Evolutionary conservation across 208 protist species (phyloP), one percentile per base, ranked within the genome.

Genomic region (Zelonia costaricensis): DNA sequence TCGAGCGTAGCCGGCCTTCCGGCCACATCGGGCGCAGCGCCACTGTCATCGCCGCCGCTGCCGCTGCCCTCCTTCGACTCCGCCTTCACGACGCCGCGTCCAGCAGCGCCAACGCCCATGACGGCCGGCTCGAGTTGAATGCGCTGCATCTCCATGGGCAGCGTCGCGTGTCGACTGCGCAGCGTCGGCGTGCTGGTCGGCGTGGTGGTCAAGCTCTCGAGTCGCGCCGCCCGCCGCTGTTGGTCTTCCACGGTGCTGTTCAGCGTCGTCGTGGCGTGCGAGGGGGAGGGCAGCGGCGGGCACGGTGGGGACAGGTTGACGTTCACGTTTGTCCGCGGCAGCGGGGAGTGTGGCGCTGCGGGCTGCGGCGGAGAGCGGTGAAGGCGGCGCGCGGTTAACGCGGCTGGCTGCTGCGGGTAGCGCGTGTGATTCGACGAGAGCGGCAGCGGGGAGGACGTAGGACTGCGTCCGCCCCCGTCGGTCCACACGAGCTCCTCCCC

Each of bases 171-270:
- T 36, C 65, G 65, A 20, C 56, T 59, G 28, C 65, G 65, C 65
- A 71, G 56, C 15, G 55, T 57, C 10, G 65, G 65, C 23, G 65
- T 71, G 33, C 48, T 59, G 5, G 47, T 64, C 3, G 65, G 56
- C 18, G 65, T 71, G 9, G 56, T 31, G 1, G 56, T 71, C 16
- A 71, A 20, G 10, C 65, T 71, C 18, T 71, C 65, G 1, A 71
- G 65, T 18, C 65, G 65, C 18, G 65, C 65, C n/a, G 64, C 56
- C n/a, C 65, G 65, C 10, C 65, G 65, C 56, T 71, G 56, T 35
- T 71, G 65, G 44, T 71, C 65, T 15, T 62, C 65, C 10, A 71
- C 23, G 8, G 65, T 71, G 38, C 35, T 64, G 56, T 71, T 71
- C 12, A 71, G 47, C 40, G 48, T 64, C 33, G 65, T 71, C 38